Evolutionary conservation across 148 eudicot genomes (phyloP).

Genomic region (Rhododendron williamsianum): DNA sequence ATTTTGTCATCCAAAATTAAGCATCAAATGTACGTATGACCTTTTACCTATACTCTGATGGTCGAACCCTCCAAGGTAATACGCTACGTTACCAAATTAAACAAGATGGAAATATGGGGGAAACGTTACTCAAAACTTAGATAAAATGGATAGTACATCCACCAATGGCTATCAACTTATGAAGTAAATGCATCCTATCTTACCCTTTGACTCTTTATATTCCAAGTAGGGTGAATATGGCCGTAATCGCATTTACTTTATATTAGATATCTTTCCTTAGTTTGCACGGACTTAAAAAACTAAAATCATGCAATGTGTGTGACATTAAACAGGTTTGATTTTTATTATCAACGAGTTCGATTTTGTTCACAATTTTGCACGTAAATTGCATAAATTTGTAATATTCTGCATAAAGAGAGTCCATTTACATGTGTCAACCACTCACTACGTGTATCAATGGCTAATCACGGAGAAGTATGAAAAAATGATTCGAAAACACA

Average conservation of each 20-base stretch:
- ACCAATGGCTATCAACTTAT: neutral
- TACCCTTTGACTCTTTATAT: neutral
- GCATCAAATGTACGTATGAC: neutral
- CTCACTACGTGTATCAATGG: neutral
- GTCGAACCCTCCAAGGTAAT: neutral
- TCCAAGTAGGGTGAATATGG: neutral
- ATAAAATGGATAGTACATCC: neutral
- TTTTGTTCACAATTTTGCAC: neutral
- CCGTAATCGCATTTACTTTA: neutral
- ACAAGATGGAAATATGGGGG: neutral
- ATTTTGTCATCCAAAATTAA: neutral
- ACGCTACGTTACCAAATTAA: neutral
- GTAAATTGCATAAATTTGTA: neutral
- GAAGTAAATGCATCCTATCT: neutral
- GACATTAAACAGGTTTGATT: neutral
- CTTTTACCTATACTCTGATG: neutral
- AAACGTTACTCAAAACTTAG: neutral
- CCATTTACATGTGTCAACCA: neutral
- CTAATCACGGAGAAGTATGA: neutral
- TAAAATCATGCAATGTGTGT: neutral
- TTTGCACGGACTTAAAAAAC: neutral
- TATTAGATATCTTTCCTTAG: neutral
- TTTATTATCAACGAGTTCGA: neutral
- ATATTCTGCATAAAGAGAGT: neutral
- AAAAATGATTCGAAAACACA: neutral